These are phyloP conservation scores for Aspergillus costaricaensis DNA, from an alignment of 2,329 filamentous ascomycete species.

Conservation along the genomic window DNA sequence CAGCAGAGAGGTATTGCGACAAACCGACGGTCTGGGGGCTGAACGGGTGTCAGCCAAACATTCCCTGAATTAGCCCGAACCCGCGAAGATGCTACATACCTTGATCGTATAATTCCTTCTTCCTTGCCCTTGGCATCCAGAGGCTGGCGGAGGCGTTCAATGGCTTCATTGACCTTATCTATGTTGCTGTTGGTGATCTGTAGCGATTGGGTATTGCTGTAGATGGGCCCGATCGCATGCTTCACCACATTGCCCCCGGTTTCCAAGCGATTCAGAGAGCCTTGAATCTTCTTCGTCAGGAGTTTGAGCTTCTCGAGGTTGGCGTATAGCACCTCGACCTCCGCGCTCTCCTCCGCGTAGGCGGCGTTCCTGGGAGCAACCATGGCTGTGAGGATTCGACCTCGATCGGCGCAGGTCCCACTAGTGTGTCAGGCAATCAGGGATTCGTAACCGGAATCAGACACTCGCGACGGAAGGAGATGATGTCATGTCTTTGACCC, in stretches of 20 bases:
- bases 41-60: not conserved
- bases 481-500: constrained; percentile 15
- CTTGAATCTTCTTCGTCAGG: constrained; percentile 93
- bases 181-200: constrained; percentile 90
- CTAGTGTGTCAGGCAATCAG: constrained; percentile 15
- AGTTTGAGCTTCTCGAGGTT: constrained; percentile 88
- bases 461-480: constrained; percentile 3
- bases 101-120: constrained; percentile 84
- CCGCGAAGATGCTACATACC: constrained; percentile 48
- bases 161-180: constrained; percentile 79
- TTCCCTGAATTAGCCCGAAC: not conserved
- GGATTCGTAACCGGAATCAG: constrained; percentile 7
- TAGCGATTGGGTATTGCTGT: constrained; percentile 84
- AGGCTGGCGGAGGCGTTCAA: constrained; percentile 86
- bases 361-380: constrained; percentile 58
- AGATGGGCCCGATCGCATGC: constrained; percentile 88
- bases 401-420: constrained; percentile 20
- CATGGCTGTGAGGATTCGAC: constrained; percentile 41
- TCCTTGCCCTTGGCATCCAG: constrained; percentile 89
- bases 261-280: constrained; percentile 79
- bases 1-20: constrained; percentile 80
- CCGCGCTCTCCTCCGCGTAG: constrained; percentile 66
- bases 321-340: constrained; percentile 66
- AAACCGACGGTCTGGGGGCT: constrained; percentile 80
- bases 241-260: constrained; percentile 86